A percentile compares a stretch with the other conserved stretches of the same genome.
These are phyloP conservation scores for Macroventuria anomochaeta DNA, from an alignment of 2,329 filamentous ascomycete species.

Conservation along the genomic window DNA sequence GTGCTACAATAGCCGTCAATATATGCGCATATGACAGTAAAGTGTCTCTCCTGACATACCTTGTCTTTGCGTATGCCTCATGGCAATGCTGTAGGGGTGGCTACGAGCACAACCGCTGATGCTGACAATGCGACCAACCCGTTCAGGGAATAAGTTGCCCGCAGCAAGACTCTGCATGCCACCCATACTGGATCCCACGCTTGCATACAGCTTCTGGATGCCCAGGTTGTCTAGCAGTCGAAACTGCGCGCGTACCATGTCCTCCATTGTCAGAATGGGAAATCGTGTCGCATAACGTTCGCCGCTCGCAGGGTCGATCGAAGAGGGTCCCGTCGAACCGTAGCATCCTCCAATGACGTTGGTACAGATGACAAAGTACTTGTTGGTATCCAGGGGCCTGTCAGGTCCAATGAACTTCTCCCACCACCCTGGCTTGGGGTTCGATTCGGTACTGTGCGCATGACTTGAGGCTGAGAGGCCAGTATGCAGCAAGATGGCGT, in stretches of 20 bases:
- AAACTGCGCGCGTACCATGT: constrained; percentile 98
- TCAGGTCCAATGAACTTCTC: constrained; percentile 96
- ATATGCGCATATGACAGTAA: background rate
- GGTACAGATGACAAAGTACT: constrained; percentile 93
- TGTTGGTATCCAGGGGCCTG: constrained; percentile 83
- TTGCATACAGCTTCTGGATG: constrained; percentile 82
- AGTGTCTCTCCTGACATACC: constrained; percentile 40
- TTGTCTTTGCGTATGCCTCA: constrained; percentile 96
- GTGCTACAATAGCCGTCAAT: constrained; percentile 58
- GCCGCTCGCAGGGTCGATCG: constrained; percentile 85
- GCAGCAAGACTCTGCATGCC: constrained; percentile 96
- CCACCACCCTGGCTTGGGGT: constrained; percentile 95
- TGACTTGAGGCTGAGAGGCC: constrained; percentile 97
- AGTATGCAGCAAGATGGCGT: constrained; percentile 91
- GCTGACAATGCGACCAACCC: constrained; percentile 81
- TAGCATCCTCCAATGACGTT: constrained; percentile 97
- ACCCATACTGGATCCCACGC: constrained; percentile 95
- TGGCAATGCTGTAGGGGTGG: constrained; percentile 97
- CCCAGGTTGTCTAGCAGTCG: constrained; percentile 80
- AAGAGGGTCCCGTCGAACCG: constrained; percentile 89
- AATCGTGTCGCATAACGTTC: constrained; percentile 92
- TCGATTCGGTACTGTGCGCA: constrained; percentile 86
- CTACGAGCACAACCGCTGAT: constrained; percentile 93
- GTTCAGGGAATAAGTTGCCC: constrained; percentile 79
- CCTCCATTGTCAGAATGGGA: constrained; percentile 91